These are phyloP conservation scores for Exophiala bonariae DNA, from an alignment of 2,329 filamentous ascomycete genomes.

Conservation along the genomic window DNA sequence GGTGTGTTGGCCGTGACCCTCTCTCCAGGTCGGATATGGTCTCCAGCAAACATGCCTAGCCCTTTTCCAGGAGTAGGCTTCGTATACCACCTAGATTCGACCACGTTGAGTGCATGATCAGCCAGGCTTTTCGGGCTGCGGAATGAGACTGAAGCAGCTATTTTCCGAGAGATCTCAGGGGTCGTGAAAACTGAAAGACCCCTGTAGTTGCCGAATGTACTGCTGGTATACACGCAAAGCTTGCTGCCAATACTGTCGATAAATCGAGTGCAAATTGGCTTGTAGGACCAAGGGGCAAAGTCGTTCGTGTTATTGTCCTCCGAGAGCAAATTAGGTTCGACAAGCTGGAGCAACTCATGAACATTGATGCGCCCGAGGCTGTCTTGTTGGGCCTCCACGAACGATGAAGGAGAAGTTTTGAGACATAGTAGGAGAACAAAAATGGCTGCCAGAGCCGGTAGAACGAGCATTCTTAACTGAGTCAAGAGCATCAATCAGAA, in stretches of 20 bases:
- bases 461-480: too few relatives aligned
- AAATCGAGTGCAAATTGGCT: constrained; percentile 11
- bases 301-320: background rate
- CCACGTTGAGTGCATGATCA: background rate
- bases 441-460: too few relatives aligned
- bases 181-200: constrained; percentile 22
- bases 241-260: constrained; percentile 10
- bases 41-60: constrained; percentile 16
- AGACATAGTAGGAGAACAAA: too few relatives aligned
- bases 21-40: constrained; percentile 5
- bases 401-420: too few relatives aligned
- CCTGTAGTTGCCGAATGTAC: constrained; percentile 5
- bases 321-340: constrained; percentile 6
- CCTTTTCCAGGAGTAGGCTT: constrained; percentile 9
- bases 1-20: constrained; percentile 15
- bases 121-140: background rate
- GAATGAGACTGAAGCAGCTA: background rate
- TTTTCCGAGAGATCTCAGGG: constrained; percentile 7
- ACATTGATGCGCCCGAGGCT: background rate
- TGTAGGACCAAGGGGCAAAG: constrained; percentile 12
- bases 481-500: too few relatives aligned
- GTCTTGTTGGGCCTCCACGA: background rate
- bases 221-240: constrained; percentile 18
- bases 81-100: constrained; percentile 10
- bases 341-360: constrained; percentile 11